Conservation (phyloP, 257 asterid species). For the Rhazya stricta region DNA sequence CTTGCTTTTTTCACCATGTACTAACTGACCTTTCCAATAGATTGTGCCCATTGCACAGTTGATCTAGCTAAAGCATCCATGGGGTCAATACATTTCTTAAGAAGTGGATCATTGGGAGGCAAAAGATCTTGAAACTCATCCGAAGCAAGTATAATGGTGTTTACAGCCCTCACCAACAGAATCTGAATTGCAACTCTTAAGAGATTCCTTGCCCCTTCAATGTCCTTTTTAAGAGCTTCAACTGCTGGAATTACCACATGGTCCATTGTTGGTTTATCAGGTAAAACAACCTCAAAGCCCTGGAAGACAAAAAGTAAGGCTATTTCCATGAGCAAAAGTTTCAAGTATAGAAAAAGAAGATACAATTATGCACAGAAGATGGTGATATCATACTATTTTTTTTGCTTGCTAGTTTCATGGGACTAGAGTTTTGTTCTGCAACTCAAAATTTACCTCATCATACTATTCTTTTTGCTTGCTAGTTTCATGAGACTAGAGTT, state of each 20-base stretch:
- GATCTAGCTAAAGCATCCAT: slow-evolving; percentile 29
- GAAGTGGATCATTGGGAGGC: slow-evolving; percentile 28
- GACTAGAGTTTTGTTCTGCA: background rate
- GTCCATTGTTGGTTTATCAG: slow-evolving; percentile 29
- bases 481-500: background rate
- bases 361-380: background rate
- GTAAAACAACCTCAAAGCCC: slow-evolving; percentile 30
- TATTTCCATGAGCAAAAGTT: background rate
- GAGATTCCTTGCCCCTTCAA: slow-evolving; percentile 29
- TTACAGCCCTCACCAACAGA: slow-evolving; percentile 28
- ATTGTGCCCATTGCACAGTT: slow-evolving; percentile 23
- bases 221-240: slow-evolving; percentile 24
- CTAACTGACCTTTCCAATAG: background rate
- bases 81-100: slow-evolving; percentile 28
- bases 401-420: background rate
- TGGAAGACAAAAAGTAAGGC: background rate
- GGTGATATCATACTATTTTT: background rate
- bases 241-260: slow-evolving; percentile 26
- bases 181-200: slow-evolving; percentile 26
- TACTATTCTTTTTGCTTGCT: too few species aligned
- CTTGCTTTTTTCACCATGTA: background rate
- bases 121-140: slow-evolving; percentile 25
- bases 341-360: background rate
- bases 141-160: slow-evolving; percentile 19
- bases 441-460: slow-evolving; percentile 19